Evolutionary conservation across 2,329 filamentous ascomycete species (phyloP).

Genomic region (Lojkania enalia): DNA sequence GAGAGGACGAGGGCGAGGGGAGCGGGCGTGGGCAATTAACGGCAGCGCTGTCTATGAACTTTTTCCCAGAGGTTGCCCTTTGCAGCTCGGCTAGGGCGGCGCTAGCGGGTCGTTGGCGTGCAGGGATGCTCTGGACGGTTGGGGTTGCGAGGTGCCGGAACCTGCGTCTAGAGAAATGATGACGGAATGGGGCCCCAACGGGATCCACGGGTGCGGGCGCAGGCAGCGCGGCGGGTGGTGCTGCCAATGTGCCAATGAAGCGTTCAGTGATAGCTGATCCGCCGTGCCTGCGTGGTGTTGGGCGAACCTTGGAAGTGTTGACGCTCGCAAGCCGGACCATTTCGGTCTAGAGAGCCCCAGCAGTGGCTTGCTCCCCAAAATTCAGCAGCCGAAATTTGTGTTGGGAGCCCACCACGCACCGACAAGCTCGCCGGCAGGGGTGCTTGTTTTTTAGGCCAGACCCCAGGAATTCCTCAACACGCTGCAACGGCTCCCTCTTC

Average conservation of each 20-base stretch:
- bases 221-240: too few relatives aligned
- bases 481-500: slow-evolving; percentile 21
- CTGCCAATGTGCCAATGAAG: too few relatives aligned
- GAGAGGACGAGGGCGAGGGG: slow-evolving; percentile 20
- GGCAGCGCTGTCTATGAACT: slow-evolving; percentile 23
- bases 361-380: slow-evolving; percentile 23
- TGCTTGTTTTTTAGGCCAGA: slow-evolving; percentile 33
- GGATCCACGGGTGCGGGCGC: neutral
- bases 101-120: slow-evolving; percentile 16
- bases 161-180: slow-evolving; percentile 6
- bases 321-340: slow-evolving; percentile 21
- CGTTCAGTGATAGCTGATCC: slow-evolving; percentile 8
- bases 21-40: slow-evolving; percentile 24
- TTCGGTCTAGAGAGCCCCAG: slow-evolving; percentile 22
- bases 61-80: slow-evolving; percentile 23
- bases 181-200: slow-evolving; percentile 2
- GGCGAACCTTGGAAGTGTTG: slow-evolving; percentile 7
- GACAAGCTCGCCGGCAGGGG: slow-evolving; percentile 32
- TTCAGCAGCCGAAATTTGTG: slow-evolving; percentile 28
- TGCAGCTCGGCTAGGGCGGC: slow-evolving; percentile 17
- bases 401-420: slow-evolving; percentile 34
- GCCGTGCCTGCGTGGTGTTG: slow-evolving; percentile 20
- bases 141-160: slow-evolving; percentile 6
- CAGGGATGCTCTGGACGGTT: slow-evolving; percentile 12
- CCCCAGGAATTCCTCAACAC: slow-evolving; percentile 40